Percentiles rank a stretch among this genome's conserved stretches.
These are phyloP conservation scores for Dichomitus squalens DNA, from an alignment of 1,284 basidiomycete genomes.

Conservation along the genomic window DNA sequence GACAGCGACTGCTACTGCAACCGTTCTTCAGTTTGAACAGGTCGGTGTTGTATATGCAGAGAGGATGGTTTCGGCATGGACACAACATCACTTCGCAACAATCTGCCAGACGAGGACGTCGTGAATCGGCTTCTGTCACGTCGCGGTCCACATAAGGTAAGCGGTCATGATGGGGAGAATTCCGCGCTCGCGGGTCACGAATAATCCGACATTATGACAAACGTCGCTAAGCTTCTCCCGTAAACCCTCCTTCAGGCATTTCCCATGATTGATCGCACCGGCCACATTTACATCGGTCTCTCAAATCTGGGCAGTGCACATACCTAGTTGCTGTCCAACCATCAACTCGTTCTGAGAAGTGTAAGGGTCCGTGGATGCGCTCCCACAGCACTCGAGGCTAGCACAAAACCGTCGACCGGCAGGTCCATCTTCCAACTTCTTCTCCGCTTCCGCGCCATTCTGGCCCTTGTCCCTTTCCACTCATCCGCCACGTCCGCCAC, in stretches of 20 bases:
- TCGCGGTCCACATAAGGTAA: conserved; percentile 18
- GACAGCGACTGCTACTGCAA: neutral
- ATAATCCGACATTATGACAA: conserved; percentile 21
- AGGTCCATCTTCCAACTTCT: conserved; percentile 18
- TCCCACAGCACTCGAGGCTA: conserved; percentile 27
- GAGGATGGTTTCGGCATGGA: conserved; percentile 15
- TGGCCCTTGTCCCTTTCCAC: conserved; percentile 14
- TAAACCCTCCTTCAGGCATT: conserved; percentile 18
- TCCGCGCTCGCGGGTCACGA: conserved; percentile 19
- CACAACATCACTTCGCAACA: conserved; percentile 25
- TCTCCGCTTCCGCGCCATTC: conserved; percentile 22
- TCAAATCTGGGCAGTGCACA: conserved; percentile 23
- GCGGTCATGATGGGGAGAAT: conserved; percentile 21
- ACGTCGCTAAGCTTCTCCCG: conserved; percentile 20
- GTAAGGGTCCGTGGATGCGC: conserved; percentile 21
- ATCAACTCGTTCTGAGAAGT: conserved; percentile 27
- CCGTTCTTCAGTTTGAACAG: conserved; percentile 1
- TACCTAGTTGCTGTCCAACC: conserved; percentile 21
- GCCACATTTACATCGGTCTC: conserved; percentile 16
- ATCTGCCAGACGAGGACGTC: conserved; percentile 24
- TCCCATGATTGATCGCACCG: conserved; percentile 28
- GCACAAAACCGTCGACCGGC: conserved; percentile 21
- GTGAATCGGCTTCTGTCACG: conserved; percentile 23
- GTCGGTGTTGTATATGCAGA: conserved; percentile 8
- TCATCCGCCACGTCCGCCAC: conserved; percentile 11